These are phyloP conservation scores for Musa itinerans DNA, from an alignment of 176 grass and related monocot genomes.

Conservation along the genomic window DNA sequence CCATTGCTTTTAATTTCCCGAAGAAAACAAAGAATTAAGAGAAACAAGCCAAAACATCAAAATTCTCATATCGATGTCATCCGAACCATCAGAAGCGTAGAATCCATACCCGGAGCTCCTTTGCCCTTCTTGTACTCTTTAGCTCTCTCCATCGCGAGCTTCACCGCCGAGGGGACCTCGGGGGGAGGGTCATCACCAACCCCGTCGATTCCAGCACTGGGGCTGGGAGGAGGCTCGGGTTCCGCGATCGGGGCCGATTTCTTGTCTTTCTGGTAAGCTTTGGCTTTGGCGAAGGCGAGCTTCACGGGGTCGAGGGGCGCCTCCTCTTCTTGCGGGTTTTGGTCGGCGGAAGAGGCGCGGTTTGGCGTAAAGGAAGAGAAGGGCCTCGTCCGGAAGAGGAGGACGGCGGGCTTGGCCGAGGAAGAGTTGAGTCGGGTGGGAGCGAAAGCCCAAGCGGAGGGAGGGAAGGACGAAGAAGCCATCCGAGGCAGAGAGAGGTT, in stretches of 20 bases:
- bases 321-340: background rate
- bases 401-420: background rate
- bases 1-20: background rate
- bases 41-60: background rate
- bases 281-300: slow-evolving; percentile 37
- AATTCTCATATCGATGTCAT: background rate
- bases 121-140: slow-evolving; percentile 12
- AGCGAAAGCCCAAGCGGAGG: background rate
- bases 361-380: background rate
- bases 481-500: background rate
- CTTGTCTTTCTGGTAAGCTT: slow-evolving; percentile 31
- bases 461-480: background rate
- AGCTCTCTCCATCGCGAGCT: slow-evolving; percentile 1
- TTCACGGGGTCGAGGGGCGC: slow-evolving; percentile 22
- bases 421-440: background rate
- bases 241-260: slow-evolving; percentile 2
- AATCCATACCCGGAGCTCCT: background rate
- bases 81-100: background rate
- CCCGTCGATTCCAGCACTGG: background rate
- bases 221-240: background rate
- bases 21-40: background rate
- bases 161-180: background rate
- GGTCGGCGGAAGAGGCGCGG: background rate
- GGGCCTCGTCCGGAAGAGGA: background rate
- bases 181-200: background rate